Evolutionary conservation across 139 green algal genomes (phyloP).

Genomic region (Pseudopediastrum boryanum): DNA sequence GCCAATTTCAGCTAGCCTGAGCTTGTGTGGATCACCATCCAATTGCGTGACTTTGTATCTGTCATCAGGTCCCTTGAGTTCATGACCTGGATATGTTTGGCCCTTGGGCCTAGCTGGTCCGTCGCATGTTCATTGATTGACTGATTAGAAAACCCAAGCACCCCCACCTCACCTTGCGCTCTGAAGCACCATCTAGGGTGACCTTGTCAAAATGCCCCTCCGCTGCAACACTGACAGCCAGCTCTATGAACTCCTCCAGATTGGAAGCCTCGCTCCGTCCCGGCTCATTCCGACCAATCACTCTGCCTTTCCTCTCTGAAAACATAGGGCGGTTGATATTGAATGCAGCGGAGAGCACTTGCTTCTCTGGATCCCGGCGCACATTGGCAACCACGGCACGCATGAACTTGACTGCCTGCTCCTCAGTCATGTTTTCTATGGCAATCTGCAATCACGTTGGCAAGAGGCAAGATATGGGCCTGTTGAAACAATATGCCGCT

Average conservation of each 20-base stretch:
- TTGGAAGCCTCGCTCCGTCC: not conserved
- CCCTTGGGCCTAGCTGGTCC: too few species aligned
- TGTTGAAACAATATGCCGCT: too few species aligned
- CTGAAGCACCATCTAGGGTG: not conserved
- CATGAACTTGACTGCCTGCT: slow-evolving; percentile 16
- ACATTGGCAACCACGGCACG: slow-evolving; percentile 9
- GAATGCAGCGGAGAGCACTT: not conserved
- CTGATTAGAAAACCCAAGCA: too few species aligned
- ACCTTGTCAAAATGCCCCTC: slow-evolving; percentile 7
- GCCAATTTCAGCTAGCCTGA: too few species aligned
- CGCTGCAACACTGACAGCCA: not conserved
- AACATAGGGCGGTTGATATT: slow-evolving; percentile 11
- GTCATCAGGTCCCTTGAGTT: too few species aligned
- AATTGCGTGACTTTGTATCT: too few species aligned
- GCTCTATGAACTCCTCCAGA: not conserved
- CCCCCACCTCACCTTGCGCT: not conserved
- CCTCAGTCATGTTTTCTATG: slow-evolving; percentile 10
- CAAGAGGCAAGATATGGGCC: too few species aligned
- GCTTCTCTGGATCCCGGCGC: not conserved
- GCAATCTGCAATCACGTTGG: slow-evolving; percentile 8
- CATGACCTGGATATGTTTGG: too few species aligned
- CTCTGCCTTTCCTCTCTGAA: not conserved
- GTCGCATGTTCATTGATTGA: too few species aligned
- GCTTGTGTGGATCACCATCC: too few species aligned
- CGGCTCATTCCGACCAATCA: not conserved